Conservation (phyloP, 306 rosid species). For the Pachyrhizus erosus region DNA sequence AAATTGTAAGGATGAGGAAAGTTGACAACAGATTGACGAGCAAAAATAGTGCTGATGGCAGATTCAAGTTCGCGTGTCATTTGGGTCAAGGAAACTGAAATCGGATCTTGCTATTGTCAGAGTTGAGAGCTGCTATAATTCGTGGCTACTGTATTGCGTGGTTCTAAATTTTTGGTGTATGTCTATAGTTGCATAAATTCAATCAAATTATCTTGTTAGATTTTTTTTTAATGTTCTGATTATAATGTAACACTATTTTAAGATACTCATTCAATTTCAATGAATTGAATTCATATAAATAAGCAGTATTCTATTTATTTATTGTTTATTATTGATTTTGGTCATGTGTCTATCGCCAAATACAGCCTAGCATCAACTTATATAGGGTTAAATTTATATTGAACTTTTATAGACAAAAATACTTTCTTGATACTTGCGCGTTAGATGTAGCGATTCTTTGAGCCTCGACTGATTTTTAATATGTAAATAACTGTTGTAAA, state of each 20-base stretch:
- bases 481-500: no score
- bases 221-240: conserved; percentile 26
- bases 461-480: no score
- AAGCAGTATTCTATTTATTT: neutral
- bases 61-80: conserved; percentile 23
- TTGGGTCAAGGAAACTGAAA: conserved; percentile 42
- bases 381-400: neutral
- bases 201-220: conserved; percentile 36
- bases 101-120: conserved; percentile 29
- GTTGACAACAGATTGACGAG: conserved; percentile 36
- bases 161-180: conserved; percentile 43
- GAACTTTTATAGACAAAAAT: neutral
- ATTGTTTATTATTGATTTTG: neutral
- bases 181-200: conserved; percentile 45
- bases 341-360: neutral
- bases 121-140: conserved; percentile 37
- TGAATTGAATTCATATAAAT: conserved; percentile 28
- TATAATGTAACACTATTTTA: conserved; percentile 38
- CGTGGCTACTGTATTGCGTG: conserved; percentile 35
- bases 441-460: no score
- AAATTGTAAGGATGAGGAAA: conserved; percentile 30
- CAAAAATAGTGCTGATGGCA: conserved; percentile 30
- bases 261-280: conserved; percentile 20
- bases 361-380: neutral
- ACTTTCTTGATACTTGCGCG: neutral